These are phyloP conservation scores for Skeletonema menzelii DNA, from an alignment of 108 stramenopile species.

Conservation along the genomic window DNA sequence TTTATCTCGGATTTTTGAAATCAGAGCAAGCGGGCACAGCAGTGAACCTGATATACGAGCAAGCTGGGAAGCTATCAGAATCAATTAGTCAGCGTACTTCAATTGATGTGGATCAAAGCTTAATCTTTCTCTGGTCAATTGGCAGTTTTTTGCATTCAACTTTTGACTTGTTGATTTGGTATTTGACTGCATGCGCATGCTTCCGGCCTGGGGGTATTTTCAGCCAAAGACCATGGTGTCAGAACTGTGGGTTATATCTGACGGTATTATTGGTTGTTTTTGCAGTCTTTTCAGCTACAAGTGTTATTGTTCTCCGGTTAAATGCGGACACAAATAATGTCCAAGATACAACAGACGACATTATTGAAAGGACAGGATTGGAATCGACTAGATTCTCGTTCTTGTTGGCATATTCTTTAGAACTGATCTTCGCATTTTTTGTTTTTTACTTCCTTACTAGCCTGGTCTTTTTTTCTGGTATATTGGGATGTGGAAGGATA, in stretches of 20 bases:
- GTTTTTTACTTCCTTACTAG: constrained; percentile 72
- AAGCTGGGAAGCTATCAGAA: constrained; percentile 24
- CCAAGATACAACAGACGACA: constrained; percentile 11
- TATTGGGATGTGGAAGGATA: constrained; percentile 59
- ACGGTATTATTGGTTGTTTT: constrained; percentile 41
- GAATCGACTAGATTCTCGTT: constrained; percentile 51
- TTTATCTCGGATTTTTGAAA: constrained; percentile 60
- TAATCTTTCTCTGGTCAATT: constrained; percentile 75
- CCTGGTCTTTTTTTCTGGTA: constrained; percentile 69
- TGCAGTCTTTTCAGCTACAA: constrained; percentile 45
- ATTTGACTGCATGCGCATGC: constrained; percentile 77
- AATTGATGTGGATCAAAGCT: constrained; percentile 51
- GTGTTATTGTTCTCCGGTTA: constrained; percentile 60
- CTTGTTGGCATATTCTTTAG: constrained; percentile 63
- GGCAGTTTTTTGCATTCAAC: constrained; percentile 67
- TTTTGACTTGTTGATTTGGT: constrained; percentile 77
- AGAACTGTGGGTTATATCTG: constrained; percentile 45
- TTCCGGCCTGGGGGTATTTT: constrained; percentile 54
- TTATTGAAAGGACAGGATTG: background rate
- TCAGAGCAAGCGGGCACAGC: constrained; percentile 9
- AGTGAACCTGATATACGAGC: constrained; percentile 30
- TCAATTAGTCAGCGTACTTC: constrained; percentile 20
- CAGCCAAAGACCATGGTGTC: constrained; percentile 17
- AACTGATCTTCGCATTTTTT: constrained; percentile 66
- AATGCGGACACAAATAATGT: constrained; percentile 24